These are phyloP conservation scores for Zasmidium cellare DNA, from an alignment of 2,329 filamentous ascomycete genomes.

Conservation along the genomic window DNA sequence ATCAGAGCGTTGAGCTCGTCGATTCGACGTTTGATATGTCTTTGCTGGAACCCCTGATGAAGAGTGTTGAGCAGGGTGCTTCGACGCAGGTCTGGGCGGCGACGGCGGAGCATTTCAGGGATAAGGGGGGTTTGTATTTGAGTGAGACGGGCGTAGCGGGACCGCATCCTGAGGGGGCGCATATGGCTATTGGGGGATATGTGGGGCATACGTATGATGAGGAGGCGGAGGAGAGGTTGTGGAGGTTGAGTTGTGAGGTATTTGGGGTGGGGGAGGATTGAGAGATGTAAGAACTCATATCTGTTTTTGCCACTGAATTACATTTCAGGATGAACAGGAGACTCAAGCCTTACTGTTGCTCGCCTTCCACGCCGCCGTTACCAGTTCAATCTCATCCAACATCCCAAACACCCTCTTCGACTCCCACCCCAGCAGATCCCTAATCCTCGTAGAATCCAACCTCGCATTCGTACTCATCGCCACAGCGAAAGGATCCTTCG, in stretches of 20 bases:
- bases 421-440: constrained; percentile 3
- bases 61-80: constrained; percentile 47
- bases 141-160: constrained; percentile 38
- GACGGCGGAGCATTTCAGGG: constrained; percentile 35
- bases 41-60: not conserved
- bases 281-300: too few species aligned
- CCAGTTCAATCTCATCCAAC: constrained; percentile 3
- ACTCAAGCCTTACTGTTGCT: too few species aligned
- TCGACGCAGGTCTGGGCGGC: constrained; percentile 50
- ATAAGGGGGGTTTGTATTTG: constrained; percentile 49
- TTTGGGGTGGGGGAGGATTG: not conserved
- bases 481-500: not conserved
- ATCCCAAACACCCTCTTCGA: constrained; percentile 5
- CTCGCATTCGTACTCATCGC: constrained; percentile 1
- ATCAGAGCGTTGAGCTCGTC: not conserved
- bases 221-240: not conserved
- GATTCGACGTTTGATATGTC: not conserved
- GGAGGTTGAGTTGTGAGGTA: not conserved
- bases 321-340: too few species aligned
- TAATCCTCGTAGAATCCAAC: constrained; percentile 1
- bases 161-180: not conserved
- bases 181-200: not conserved
- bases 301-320: too few species aligned
- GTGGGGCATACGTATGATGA: not conserved
- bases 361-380: not conserved